These are phyloP conservation scores for Triangularia verruculosa DNA, from an alignment of 2,329 filamentous ascomycete genomes.

Conservation along the genomic window DNA sequence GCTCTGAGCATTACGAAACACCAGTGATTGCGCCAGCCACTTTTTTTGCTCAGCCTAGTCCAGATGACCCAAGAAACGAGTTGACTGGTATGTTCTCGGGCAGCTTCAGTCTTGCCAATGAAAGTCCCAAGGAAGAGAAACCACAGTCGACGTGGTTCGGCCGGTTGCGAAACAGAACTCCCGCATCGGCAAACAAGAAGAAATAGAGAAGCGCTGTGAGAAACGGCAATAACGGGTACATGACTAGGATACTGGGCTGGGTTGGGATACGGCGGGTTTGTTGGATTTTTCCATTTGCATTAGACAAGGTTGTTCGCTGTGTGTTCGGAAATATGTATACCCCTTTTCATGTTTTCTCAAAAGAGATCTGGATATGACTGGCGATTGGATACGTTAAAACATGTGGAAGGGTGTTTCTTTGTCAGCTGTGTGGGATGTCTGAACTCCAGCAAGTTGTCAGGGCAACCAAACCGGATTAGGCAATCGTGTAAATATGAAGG, in stretches of 20 bases:
- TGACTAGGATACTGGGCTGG: not conserved
- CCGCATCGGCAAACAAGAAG: not conserved
- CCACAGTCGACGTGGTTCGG: slow-evolving; percentile 17
- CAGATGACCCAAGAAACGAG: slow-evolving; percentile 42
- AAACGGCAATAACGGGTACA: not conserved
- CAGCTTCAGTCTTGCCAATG: slow-evolving; percentile 40
- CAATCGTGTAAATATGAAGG: not conserved
- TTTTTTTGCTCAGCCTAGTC: slow-evolving; percentile 52
- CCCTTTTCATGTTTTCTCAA: not conserved
- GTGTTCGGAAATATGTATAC: not conserved
- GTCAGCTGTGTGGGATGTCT: too few relatives aligned
- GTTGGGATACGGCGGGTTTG: not conserved
- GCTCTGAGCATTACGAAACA: not conserved
- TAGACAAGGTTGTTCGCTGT: not conserved
- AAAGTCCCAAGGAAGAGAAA: slow-evolving; percentile 2
- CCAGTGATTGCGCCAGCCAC: slow-evolving; percentile 56
- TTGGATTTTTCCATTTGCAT: not conserved
- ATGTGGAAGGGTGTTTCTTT: too few relatives aligned
- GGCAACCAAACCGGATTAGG: not conserved
- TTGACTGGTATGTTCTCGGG: slow-evolving; percentile 45
- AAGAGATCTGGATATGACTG: not conserved
- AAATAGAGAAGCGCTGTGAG: not conserved
- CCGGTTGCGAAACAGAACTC: slow-evolving; percentile 10
- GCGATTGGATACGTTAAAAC: not conserved
- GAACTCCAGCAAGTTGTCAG: not conserved